Evolutionary conservation across 2,329 filamentous ascomycete genomes (phyloP).

Genomic region (Fusarium xylarioides): DNA sequence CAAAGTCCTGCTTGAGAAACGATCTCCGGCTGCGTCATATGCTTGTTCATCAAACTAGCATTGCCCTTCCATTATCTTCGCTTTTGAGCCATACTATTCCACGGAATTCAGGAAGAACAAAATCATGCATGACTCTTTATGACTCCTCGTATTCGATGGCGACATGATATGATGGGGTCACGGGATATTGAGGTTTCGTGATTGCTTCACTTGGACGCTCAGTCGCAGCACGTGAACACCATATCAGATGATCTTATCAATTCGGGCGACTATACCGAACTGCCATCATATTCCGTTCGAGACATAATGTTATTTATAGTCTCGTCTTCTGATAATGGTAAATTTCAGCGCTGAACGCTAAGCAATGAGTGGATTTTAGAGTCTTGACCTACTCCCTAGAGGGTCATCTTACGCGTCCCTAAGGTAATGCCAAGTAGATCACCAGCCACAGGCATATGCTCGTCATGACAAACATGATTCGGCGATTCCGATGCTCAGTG

Average conservation of each 20-base stretch:
- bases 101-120: background rate
- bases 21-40: too few species aligned
- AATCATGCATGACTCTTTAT: background rate
- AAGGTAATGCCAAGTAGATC: slow-evolving; percentile 21
- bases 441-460: slow-evolving; percentile 21
- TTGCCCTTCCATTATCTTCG: background rate
- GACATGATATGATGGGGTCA: background rate
- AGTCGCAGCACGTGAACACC: background rate
- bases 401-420: slow-evolving; percentile 6
- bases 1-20: background rate
- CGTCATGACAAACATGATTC: background rate
- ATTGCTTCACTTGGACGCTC: background rate
- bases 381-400: background rate
- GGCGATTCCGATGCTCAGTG: slow-evolving; percentile 6
- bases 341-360: background rate
- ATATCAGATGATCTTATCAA: background rate
- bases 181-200: background rate
- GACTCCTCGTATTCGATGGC: background rate
- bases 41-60: background rate
- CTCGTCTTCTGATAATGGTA: background rate
- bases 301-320: background rate
- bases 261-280: too few species aligned
- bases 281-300: background rate
- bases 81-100: background rate
- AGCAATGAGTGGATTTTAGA: background rate